Base-by-base conservation (phyloP, 345 rosid species). In the Heritiera fomes region DNA sequence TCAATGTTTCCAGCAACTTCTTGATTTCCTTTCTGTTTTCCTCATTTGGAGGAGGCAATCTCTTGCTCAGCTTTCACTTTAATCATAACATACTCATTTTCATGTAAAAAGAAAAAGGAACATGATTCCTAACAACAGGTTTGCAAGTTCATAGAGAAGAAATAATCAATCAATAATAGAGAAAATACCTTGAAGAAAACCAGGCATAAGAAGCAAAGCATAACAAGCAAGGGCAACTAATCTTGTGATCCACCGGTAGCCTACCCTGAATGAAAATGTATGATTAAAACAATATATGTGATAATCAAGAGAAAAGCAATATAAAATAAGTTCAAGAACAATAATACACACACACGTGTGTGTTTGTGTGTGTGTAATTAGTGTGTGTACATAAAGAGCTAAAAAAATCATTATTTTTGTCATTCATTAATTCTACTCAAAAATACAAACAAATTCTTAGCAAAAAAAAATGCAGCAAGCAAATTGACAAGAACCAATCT, bases 171-270 rank as follows among this genome's bases (percentile, higher is more conserved):
- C 49, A 71, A 10, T 66, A 40, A 56, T 15, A 73, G 41, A 59
- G 58, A 18, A 66, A 69, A 52, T 34, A 94, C 99, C 98, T 94
- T 92, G 97, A 79, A 96, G 84, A 84, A 96, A 94, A 49, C 99
- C 99, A 1, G 99, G 98, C 91, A 90, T 76, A 74, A 96, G 97
- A 80, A 93, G 86, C 83, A 92, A 80, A 75, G 98, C 90, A 82
- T 95, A 95, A 83, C 87, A 89, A 83, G 90, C 87, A 79, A 95
- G 98, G 56, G 93, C 96, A 73, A 88, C 77, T 63, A 93, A 89
- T 84, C 91, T 91, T 82, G 88, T 64, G 12, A 93, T 87, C 96
- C 98, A 93, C 76, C 90, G 92, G 65, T 91, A 96, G 81, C 98
- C 99, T 90, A 96, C 82, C 98, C 98, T 96, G 98, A 81, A 91